Conservation (phyloP, 78 protist genomes). For the Planoprotostelium fungivorum region DNA sequence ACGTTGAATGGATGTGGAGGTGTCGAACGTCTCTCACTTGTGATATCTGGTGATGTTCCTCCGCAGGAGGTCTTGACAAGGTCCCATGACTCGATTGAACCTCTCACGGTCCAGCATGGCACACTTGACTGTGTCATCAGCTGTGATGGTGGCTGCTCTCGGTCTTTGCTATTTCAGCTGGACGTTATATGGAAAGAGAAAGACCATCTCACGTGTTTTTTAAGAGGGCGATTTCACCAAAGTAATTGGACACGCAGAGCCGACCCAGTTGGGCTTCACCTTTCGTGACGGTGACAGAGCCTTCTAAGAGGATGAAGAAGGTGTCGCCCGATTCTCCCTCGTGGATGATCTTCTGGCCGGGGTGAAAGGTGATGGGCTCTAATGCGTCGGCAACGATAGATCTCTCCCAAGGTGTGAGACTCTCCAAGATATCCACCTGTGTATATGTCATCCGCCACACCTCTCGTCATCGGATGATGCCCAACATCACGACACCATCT, state of each 20-base stretch:
- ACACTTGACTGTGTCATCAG: conserved; percentile 44
- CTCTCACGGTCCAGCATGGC: conserved; percentile 73
- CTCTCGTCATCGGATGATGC: no score
- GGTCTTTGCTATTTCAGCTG: no score
- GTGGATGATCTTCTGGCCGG: conserved; percentile 52
- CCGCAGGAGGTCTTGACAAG: conserved; percentile 64
- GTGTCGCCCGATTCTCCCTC: conserved; percentile 76
- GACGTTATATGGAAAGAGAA: no score
- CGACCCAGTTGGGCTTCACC: conserved; percentile 32
- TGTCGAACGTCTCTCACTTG: no score
- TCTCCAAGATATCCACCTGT: conserved; percentile 48
- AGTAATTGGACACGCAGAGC: conserved; percentile 64
- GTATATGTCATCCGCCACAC: no score
- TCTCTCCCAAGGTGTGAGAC: conserved; percentile 66
- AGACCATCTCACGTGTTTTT: no score
- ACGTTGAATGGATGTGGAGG: no score
- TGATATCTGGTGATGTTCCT: no score
- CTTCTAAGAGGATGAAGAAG: conserved; percentile 75
- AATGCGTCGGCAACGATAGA: conserved; percentile 73
- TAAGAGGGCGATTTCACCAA: conserved; percentile 83
- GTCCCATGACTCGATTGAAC: conserved; percentile 79
- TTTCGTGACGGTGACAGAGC: conserved; percentile 33
- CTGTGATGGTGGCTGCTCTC: conserved; percentile 81
- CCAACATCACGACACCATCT: no score
- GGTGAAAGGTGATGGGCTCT: conserved; percentile 47